Evolutionary conservation across 2,329 filamentous ascomycete genomes (phyloP).

Genomic region (Bisporella sp.): DNA sequence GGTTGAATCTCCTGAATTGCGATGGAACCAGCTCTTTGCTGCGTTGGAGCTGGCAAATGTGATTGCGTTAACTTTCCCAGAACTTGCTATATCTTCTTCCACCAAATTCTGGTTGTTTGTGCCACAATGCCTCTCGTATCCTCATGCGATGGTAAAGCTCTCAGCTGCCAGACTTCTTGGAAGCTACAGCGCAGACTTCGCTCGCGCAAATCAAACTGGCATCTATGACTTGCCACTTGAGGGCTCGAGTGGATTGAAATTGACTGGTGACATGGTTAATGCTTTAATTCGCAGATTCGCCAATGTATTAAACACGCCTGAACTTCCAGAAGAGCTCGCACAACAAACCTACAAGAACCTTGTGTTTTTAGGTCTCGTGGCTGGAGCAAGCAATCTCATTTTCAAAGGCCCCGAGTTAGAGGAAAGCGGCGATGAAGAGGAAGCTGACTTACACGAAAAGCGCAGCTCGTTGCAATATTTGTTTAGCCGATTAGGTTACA

Average conservation of each 20-base stretch:
- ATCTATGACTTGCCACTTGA: conserved; percentile 52
- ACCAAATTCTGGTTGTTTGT: conserved; percentile 66
- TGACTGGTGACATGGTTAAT: conserved; percentile 58
- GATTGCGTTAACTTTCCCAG: conserved; percentile 60
- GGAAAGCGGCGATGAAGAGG: conserved; percentile 14
- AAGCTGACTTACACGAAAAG: conserved; percentile 27
- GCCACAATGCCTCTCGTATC: conserved; percentile 62
- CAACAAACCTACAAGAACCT: conserved; percentile 74
- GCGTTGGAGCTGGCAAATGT: conserved; percentile 63
- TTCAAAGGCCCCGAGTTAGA: conserved; percentile 38
- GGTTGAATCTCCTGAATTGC: conserved; percentile 45
- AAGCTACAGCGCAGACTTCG: conserved; percentile 74
- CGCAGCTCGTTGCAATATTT: conserved; percentile 63
- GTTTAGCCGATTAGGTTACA: conserved; percentile 68
- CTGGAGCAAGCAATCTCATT: conserved; percentile 47
- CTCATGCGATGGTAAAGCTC: conserved; percentile 68
- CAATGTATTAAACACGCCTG: conserved; percentile 51
- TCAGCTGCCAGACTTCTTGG: conserved; percentile 68
- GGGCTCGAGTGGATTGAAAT: conserved; percentile 63
- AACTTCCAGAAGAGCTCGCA: conserved; percentile 67
- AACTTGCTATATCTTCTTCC: conserved; percentile 51
- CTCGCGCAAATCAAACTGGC: conserved; percentile 49
- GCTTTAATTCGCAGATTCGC: conserved; percentile 46
- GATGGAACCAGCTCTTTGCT: conserved; percentile 70
- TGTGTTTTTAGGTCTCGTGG: conserved; percentile 68